Percentiles rank a stretch among this genome's conserved stretches.
Evolutionary conservation across 176 grass and related monocot species (phyloP).

Genomic region (Eleusine coracana): DNA sequence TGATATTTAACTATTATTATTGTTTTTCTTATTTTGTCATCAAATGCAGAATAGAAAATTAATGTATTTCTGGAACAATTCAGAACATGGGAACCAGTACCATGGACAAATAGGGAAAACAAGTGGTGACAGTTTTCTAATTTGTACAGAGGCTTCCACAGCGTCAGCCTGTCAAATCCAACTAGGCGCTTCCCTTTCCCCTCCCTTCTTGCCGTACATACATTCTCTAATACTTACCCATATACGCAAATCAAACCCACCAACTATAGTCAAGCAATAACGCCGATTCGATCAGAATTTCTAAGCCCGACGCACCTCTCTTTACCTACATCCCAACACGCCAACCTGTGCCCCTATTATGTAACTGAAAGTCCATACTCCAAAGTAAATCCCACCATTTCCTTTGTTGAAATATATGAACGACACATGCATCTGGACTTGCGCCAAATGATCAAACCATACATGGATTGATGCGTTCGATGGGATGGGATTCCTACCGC

Average conservation of each 20-base stretch:
- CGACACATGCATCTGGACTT: too few species aligned
- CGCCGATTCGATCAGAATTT: neutral
- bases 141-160: neutral
- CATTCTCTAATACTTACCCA: neutral
- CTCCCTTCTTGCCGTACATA: neutral
- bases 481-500: neutral
- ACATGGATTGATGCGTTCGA: neutral
- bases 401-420: neutral
- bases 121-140: neutral
- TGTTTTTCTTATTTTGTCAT: neutral
- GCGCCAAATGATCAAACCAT: neutral
- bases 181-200: neutral
- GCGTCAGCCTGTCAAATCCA: neutral
- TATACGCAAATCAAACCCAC: neutral
- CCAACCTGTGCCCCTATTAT: neutral
- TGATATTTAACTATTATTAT: neutral
- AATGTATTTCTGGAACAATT: neutral
- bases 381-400: neutral
- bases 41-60: neutral
- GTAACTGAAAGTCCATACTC: neutral
- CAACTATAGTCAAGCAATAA: neutral
- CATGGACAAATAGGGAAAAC: neutral
- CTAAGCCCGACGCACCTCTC: neutral
- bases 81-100: neutral
- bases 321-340: neutral